Evolutionary conservation across 192 early-diverging fungal genomes (phyloP), one percentile per base, ranked within the genome.

Genomic region (Backusella westeae): DNA sequence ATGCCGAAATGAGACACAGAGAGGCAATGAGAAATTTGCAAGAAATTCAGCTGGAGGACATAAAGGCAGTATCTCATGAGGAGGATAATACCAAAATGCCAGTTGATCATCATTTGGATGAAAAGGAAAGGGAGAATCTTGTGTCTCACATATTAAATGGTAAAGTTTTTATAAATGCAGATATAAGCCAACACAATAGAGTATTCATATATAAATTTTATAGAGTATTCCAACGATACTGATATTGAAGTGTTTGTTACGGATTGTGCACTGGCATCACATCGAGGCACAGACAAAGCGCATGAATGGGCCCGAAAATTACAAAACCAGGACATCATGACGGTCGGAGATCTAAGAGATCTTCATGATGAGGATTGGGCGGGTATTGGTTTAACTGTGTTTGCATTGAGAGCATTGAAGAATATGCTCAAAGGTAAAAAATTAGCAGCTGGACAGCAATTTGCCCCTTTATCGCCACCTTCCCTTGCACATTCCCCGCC

Each of bases 291-390:
- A 23, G 92, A 94, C 39, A 94, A 94, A 66, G 93, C 91, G 5
- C 85, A 88, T 9, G 91, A 94, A 74, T 94, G 93, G 93, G 77
- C 89, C 1, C 78, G 82, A 6, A 90, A 89, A 72, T 85, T 94
- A 32, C 89, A 94, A 73, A 82, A 84, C 32, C 92, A 94, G 81
- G 93, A 94, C 75, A 88, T 94, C 49, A 90, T 93, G 91, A 93
- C 91, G 0, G 90, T 94, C 29, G 93, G 92, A 4, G 92, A 94
- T 72, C 72, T 94, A 59, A 87, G 90, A 36, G 90, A 91, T 75
- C 72, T 94, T 17, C 88, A 90, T 69, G 91, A 94, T 38, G 89
- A 91, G 68, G 93, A 94, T 77, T 94, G 93, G 93, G 81, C 80
- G 0, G 91, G 88, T 3, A 86, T 89, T 65, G 87, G 86, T 21